phyloP scores from a whole-genome alignment of 371 early-diverging fungal species.

The Saksenaea vasiformis region DNA sequence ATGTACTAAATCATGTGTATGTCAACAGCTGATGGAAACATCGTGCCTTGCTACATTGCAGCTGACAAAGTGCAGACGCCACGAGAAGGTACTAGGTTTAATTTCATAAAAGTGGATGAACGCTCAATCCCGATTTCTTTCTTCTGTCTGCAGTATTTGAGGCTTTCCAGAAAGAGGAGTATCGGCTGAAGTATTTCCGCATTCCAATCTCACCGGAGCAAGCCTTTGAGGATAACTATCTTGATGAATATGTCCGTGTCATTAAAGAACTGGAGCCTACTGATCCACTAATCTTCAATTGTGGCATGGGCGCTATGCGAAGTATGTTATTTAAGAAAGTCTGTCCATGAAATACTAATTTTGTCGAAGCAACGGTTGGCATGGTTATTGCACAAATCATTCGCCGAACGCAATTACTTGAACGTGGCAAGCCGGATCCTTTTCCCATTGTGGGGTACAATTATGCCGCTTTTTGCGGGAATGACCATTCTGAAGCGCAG shows the following conservation, averaged over 20 bases:
- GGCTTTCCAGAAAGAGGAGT: constrained; percentile 43
- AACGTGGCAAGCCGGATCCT: constrained; percentile 46
- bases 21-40: constrained; percentile 47
- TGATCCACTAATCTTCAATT: constrained; percentile 71
- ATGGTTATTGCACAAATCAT: constrained; percentile 65
- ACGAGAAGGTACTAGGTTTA: constrained; percentile 45
- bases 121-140: background rate
- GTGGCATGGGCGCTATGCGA: constrained; percentile 74
- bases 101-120: background rate
- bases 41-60: constrained; percentile 69
- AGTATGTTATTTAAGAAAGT: constrained; percentile 50
- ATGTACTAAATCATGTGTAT: background rate
- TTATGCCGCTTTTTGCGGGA: constrained; percentile 13
- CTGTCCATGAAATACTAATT: background rate
- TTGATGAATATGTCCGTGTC: constrained; percentile 68
- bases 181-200: constrained; percentile 56
- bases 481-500: constrained; percentile 8
- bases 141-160: constrained; percentile 47
- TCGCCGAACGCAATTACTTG: constrained; percentile 55
- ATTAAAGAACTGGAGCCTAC: constrained; percentile 48
- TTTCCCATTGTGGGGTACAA: constrained; percentile 45
- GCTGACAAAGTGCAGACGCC: constrained; percentile 67
- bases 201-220: constrained; percentile 73
- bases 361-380: constrained; percentile 59
- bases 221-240: constrained; percentile 67